A percentile compares a stretch with the other conserved stretches of the same genome.
These are phyloP conservation scores for Echium plantagineum DNA, from an alignment of 257 asterid genomes.

Conservation along the genomic window DNA sequence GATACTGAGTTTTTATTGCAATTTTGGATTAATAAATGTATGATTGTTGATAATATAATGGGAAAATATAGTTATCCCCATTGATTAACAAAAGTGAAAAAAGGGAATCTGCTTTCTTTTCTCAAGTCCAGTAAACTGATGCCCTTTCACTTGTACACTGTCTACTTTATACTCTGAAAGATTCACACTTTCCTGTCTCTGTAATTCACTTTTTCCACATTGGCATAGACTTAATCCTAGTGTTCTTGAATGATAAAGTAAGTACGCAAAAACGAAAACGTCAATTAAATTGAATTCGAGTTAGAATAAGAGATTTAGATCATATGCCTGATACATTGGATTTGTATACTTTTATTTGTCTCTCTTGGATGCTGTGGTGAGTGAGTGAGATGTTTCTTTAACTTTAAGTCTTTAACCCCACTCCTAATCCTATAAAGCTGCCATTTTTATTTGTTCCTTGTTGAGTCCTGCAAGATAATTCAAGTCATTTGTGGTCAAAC, in stretches of 20 bases:
- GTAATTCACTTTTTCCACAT: conserved; percentile 31
- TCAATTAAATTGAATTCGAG: too few relatives aligned
- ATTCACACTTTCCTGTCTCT: neutral
- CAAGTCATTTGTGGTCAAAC: conserved; percentile 46
- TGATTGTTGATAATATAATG: neutral
- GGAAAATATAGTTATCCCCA: neutral
- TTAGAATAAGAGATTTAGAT: conserved; percentile 21
- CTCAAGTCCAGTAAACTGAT: conserved; percentile 46
- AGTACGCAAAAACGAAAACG: conserved; percentile 1
- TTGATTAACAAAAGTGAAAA: conserved; percentile 14
- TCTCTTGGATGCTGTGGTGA: conserved; percentile 39
- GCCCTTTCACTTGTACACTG: conserved; percentile 37
- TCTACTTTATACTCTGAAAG: conserved; percentile 65
- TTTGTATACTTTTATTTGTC: conserved; percentile 40
- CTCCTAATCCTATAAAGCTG: conserved; percentile 66
- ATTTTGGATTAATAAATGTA: neutral
- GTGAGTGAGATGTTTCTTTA: conserved; percentile 39
- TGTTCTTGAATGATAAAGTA: conserved; percentile 27
- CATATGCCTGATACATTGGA: conserved; percentile 41
- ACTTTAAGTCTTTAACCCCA: conserved; percentile 27
- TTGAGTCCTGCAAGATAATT: conserved; percentile 60
- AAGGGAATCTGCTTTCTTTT: conserved; percentile 86
- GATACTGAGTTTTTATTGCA: neutral
- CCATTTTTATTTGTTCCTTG: conserved; percentile 73
- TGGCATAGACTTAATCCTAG: conserved; percentile 41